Evolutionary conservation across 2,329 filamentous ascomycete species (phyloP).

Genomic region (Diaporthe sp.): DNA sequence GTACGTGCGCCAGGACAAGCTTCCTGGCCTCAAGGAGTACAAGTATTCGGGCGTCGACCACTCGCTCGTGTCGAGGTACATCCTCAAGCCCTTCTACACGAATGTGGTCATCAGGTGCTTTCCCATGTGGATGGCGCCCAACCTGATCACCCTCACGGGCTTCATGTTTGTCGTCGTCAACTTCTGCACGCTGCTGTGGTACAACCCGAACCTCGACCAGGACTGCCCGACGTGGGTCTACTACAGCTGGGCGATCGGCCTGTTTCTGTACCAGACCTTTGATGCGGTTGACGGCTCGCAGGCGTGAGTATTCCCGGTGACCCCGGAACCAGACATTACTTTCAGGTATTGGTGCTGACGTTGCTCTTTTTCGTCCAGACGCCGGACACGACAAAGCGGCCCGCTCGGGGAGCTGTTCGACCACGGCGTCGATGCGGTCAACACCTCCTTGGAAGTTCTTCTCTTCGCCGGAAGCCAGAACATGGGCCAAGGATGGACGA

Average conservation of each 20-base stretch:
- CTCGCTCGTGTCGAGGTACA: conserved; percentile 90
- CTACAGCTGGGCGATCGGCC: conserved; percentile 86
- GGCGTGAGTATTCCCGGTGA: conserved; percentile 73
- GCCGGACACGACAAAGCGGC: conserved; percentile 91
- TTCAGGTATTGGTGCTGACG: conserved; percentile 28
- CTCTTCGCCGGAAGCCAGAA: conserved; percentile 95
- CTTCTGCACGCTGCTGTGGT: conserved; percentile 93
- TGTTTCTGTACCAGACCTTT: conserved; percentile 98
- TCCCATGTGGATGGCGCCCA: conserved; percentile 93
- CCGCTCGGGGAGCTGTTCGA: conserved; percentile 97
- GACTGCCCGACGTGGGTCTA: conserved; percentile 98
- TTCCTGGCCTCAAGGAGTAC: conserved; percentile 92
- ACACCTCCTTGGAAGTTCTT: conserved; percentile 93
- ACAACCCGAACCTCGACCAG: conserved; percentile 92
- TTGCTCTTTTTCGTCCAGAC: conserved; percentile 59
- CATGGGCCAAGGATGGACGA: conserved; percentile 92
- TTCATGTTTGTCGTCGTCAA: conserved; percentile 93
- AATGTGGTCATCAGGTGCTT: conserved; percentile 95
- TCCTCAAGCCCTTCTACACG: conserved; percentile 98
- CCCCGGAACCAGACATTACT: no score
- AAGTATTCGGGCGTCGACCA: conserved; percentile 95
- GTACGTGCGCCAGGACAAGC: conserved; percentile 95
- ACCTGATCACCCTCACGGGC: conserved; percentile 89
- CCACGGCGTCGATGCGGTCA: conserved; percentile 96
- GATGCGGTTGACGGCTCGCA: conserved; percentile 96